phyloP scores from a whole-genome alignment of 352 stramenopile species.

The Globisporangium camurandrum region DNA sequence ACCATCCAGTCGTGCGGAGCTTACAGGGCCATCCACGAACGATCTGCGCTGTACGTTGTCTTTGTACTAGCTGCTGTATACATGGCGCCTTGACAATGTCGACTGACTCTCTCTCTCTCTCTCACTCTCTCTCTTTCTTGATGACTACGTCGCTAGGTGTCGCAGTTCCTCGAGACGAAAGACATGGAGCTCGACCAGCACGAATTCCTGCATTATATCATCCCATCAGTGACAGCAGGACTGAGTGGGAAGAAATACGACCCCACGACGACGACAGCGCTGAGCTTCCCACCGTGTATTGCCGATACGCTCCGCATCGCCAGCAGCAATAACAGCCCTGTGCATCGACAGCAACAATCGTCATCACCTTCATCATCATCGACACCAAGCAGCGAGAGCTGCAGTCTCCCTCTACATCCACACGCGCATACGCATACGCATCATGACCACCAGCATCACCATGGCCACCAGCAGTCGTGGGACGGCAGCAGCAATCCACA shows the following conservation, averaged over 20 bases:
- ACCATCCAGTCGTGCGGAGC: slow-evolving; percentile 57
- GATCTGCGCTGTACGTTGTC: slow-evolving; percentile 60
- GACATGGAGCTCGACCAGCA: slow-evolving; percentile 80
- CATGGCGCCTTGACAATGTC: no score
- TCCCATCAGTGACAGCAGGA: slow-evolving; percentile 68
- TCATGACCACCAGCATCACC: slow-evolving; percentile 8
- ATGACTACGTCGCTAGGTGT: slow-evolving; percentile 22
- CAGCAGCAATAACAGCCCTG: background rate
- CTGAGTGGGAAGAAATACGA: slow-evolving; percentile 37
- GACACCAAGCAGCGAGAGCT: no score
- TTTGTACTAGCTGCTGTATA: no score
- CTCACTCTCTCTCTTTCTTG: background rate
- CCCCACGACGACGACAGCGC: background rate
- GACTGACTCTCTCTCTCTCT: background rate
- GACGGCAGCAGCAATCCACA: slow-evolving; percentile 1
- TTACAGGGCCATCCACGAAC: slow-evolving; percentile 54
- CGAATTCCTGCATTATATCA: slow-evolving; percentile 78
- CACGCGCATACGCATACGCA: background rate
- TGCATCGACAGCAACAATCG: slow-evolving; percentile 21
- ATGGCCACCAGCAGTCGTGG: slow-evolving; percentile 9
- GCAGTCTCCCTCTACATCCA: no score
- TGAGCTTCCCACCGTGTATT: slow-evolving; percentile 7
- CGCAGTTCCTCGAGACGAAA: slow-evolving; percentile 75
- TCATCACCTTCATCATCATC: slow-evolving; percentile 4
- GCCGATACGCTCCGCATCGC: slow-evolving; percentile 7